A percentile compares a stretch with the other conserved stretches of the same genome.
These are phyloP conservation scores for Penicillium atrosanguineum DNA, from an alignment of 495 filamentous ascomycete species.

Conservation along the genomic window DNA sequence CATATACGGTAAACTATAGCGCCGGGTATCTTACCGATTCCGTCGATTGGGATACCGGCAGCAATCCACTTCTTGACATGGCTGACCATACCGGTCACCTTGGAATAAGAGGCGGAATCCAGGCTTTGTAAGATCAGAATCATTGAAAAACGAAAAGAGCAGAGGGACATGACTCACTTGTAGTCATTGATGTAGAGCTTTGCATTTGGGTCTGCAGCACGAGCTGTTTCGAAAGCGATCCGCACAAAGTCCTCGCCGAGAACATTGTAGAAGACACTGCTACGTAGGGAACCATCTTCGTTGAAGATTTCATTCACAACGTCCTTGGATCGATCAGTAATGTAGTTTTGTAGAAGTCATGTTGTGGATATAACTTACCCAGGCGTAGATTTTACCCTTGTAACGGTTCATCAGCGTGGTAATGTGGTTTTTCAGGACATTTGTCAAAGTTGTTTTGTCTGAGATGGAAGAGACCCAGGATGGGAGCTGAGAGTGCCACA, in stretches of 20 bases:
- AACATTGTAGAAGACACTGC: slow-evolving; percentile 53
- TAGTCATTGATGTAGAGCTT: slow-evolving; percentile 69
- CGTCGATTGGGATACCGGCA: slow-evolving; percentile 68
- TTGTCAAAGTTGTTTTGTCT: slow-evolving; percentile 42
- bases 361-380: slow-evolving; percentile 28
- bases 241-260: slow-evolving; percentile 57
- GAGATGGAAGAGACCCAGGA: slow-evolving; percentile 44
- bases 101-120: slow-evolving; percentile 45
- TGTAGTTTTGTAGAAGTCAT: background rate
- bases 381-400: slow-evolving; percentile 50
- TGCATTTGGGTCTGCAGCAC: slow-evolving; percentile 51
- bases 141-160: no score
- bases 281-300: slow-evolving; percentile 62
- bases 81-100: slow-evolving; percentile 59
- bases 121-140: slow-evolving; percentile 19
- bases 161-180: slow-evolving; percentile 21
- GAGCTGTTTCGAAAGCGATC: slow-evolving; percentile 56
- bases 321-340: slow-evolving; percentile 42
- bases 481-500: slow-evolving; percentile 56
- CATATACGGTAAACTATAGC: background rate
- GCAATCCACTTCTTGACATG: slow-evolving; percentile 66
- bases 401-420: slow-evolving; percentile 50
- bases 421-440: slow-evolving; percentile 49
- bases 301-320: slow-evolving; percentile 71
- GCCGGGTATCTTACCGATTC: slow-evolving; percentile 48